A percentile compares a stretch with the other conserved stretches of the same genome.
phyloP scores from a whole-genome alignment of 78 protist species.

The Paratrimastix pyriformis region DNA sequence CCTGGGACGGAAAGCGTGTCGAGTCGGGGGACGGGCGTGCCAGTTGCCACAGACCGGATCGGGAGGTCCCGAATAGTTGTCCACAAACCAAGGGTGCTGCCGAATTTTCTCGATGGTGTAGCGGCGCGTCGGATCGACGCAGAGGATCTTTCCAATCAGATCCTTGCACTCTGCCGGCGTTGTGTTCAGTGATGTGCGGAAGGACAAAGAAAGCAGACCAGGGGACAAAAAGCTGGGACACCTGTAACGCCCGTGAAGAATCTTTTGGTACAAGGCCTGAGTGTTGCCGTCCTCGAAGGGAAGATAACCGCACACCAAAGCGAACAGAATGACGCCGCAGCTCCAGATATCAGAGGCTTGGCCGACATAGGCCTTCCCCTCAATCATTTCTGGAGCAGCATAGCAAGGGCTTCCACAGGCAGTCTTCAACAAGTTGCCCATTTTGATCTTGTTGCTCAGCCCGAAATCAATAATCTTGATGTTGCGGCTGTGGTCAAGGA shows the following conservation, averaged over 20 bases:
- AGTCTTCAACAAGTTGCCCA: slow-evolving; percentile 57
- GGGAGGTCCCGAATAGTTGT: neutral
- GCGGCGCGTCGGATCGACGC: slow-evolving; percentile 6
- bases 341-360: slow-evolving; percentile 82
- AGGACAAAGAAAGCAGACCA: too few species aligned
- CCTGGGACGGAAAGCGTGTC: too few species aligned
- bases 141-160: slow-evolving; percentile 19
- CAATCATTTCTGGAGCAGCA: slow-evolving; percentile 69
- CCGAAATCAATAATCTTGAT: slow-evolving; percentile 78
- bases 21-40: too few species aligned
- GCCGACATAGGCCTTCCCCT: slow-evolving; percentile 56
- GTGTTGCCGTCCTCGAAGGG: slow-evolving; percentile 43
- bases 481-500: slow-evolving; percentile 68
- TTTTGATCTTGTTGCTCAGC: slow-evolving; percentile 45
- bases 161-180: neutral
- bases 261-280: slow-evolving; percentile 21
- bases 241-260: slow-evolving; percentile 19
- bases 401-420: slow-evolving; percentile 80
- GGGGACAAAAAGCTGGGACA: slow-evolving; percentile 5
- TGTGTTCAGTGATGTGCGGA: too few species aligned
- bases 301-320: slow-evolving; percentile 34
- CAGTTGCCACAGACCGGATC: too few species aligned
- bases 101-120: neutral
- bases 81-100: neutral
- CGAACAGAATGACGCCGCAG: slow-evolving; percentile 70